Evolutionary conservation across 2,329 filamentous ascomycete genomes (phyloP).

Genomic region (Pseudogymnoascus sp.): DNA sequence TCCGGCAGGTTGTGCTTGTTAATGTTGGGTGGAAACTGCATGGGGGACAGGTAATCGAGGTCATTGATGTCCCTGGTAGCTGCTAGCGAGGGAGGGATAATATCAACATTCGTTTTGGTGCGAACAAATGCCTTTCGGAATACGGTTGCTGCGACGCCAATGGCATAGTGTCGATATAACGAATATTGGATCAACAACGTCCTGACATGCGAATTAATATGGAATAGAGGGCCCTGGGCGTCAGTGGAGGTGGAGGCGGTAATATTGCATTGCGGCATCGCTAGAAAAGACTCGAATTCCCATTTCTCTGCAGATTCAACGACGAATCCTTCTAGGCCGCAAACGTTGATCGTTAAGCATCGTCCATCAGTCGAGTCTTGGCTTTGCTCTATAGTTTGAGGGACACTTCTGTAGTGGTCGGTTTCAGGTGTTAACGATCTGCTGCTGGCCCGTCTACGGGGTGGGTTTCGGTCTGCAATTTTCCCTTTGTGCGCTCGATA

Average conservation of each 20-base stretch:
- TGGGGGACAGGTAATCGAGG: conserved; percentile 22
- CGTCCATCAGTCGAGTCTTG: conserved; percentile 63
- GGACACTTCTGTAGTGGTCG: conserved; percentile 47
- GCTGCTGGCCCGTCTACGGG: conserved; percentile 67
- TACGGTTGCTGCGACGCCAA: conserved; percentile 73
- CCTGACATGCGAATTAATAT: conserved; percentile 74
- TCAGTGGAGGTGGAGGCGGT: conserved; percentile 81
- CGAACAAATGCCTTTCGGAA: conserved; percentile 62
- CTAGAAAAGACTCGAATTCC: conserved; percentile 79
- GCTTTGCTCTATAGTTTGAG: conserved; percentile 44
- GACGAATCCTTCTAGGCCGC: conserved; percentile 82
- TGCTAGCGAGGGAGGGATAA: conserved; percentile 1
- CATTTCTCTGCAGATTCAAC: conserved; percentile 80
- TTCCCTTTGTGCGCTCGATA: conserved; percentile 79
- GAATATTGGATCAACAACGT: conserved; percentile 83
- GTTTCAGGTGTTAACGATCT: conserved; percentile 62
- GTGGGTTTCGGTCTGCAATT: conserved; percentile 47
- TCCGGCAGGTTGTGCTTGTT: conserved; percentile 10
- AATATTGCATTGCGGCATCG: conserved; percentile 79
- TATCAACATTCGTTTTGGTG: conserved; percentile 38
- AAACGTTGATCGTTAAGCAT: conserved; percentile 70
- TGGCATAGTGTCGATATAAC: conserved; percentile 83
- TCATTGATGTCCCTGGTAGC: conserved; percentile 11
- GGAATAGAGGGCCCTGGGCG: conserved; percentile 77
- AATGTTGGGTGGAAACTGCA: conserved; percentile 21